Evolutionary conservation across 116 monocot genomes (phyloP).

Genomic region (Trichopus zeylanicus): DNA sequence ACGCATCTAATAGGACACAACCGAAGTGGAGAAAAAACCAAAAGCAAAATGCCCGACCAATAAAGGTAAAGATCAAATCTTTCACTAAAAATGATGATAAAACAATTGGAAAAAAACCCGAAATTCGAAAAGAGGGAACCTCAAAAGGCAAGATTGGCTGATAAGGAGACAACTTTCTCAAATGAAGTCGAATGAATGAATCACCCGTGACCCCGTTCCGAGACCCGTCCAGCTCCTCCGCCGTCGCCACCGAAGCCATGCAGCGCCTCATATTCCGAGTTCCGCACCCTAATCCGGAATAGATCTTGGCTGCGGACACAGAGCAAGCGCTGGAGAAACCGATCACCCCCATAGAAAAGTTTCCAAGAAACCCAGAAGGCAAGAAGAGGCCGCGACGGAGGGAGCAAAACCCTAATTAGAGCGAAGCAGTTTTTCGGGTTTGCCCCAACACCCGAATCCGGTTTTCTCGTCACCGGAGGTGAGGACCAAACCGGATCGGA

Average conservation of each 20-base stretch:
- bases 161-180: conserved; percentile 72
- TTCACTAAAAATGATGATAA: neutral
- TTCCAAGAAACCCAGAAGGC: neutral
- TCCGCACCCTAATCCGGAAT: conserved; percentile 2
- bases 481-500: no score
- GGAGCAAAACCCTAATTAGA: neutral
- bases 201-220: conserved; percentile 41
- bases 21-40: no score
- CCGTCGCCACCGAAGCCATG: conserved; percentile 34
- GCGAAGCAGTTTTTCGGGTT: neutral
- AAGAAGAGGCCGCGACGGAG: neutral
- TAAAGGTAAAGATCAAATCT: neutral
- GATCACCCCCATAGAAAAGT: conserved; percentile 14
- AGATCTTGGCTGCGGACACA: conserved; percentile 1
- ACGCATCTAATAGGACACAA: no score
- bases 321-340: conserved; percentile 12
- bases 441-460: neutral
- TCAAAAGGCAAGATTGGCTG: conserved; percentile 63
- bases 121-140: neutral
- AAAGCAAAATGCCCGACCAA: no score
- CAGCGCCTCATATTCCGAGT: conserved; percentile 4
- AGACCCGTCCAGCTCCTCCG: conserved; percentile 27
- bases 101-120: neutral
- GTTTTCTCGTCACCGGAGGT: no score
- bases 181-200: conserved; percentile 89